These are phyloP conservation scores for Aspergillus ustus DNA, from an alignment of 2,329 filamentous ascomycete species.

Conservation along the genomic window DNA sequence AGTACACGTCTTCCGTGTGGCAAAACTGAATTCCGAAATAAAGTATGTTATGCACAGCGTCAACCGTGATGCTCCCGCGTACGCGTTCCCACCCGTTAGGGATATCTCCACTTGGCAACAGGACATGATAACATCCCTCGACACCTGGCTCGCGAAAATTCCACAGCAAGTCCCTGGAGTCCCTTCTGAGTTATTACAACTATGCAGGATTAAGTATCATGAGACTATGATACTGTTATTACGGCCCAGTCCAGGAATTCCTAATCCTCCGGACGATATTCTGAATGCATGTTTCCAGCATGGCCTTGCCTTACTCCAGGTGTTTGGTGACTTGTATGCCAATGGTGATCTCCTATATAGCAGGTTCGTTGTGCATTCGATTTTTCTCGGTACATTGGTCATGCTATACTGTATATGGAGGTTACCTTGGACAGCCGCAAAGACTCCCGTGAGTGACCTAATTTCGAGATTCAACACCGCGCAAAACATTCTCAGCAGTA, in stretches of 20 bases:
- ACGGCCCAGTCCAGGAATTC: constrained; percentile 58
- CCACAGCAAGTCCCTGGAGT: constrained; percentile 29
- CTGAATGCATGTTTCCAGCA: constrained; percentile 51
- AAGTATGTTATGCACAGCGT: constrained; percentile 62
- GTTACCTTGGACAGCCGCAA: constrained; percentile 47
- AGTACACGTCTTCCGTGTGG: constrained; percentile 53
- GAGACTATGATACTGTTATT: constrained; percentile 55
- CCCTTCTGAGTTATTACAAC: constrained; percentile 22
- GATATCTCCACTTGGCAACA: constrained; percentile 55
- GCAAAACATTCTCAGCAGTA: constrained; percentile 55
- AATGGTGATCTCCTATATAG: constrained; percentile 53
- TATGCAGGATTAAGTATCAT: constrained; percentile 55
- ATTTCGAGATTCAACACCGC: constrained; percentile 49
- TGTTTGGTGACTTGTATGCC: constrained; percentile 52
- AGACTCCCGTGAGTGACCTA: constrained; percentile 45
- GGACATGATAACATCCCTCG: constrained; percentile 46
- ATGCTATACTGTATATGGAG: constrained; percentile 58
- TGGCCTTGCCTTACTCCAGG: constrained; percentile 46
- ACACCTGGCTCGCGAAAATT: constrained; percentile 47
- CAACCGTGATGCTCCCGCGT: constrained; percentile 51
- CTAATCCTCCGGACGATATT: constrained; percentile 49
- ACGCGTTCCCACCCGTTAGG: constrained; percentile 54
- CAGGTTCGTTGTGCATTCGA: constrained; percentile 55
- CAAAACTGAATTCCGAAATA: constrained; percentile 60
- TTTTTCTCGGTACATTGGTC: constrained; percentile 55